These are phyloP conservation scores for Naegleria lovaniensis DNA, from an alignment of 208 protist genomes.

Conservation along the genomic window DNA sequence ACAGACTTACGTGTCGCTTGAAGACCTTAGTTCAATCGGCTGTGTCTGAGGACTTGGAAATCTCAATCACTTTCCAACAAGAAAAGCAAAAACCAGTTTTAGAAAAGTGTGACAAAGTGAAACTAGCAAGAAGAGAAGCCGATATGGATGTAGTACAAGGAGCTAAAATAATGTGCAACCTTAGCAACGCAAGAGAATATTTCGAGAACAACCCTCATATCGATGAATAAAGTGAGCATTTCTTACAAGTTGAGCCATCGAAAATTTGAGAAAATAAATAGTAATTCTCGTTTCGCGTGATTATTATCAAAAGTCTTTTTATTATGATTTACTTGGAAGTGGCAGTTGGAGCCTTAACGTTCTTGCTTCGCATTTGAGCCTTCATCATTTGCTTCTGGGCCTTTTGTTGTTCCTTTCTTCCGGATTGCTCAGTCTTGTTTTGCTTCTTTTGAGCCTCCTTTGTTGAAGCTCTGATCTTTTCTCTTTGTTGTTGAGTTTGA, in stretches of 20 bases:
- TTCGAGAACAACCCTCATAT: too few relatives aligned
- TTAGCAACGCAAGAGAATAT: neutral
- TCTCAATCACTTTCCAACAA: neutral
- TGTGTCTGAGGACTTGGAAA: too few relatives aligned
- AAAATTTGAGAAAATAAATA: too few relatives aligned
- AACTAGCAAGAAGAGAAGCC: neutral
- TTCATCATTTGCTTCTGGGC: neutral
- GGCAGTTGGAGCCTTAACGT: neutral
- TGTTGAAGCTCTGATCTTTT: neutral
- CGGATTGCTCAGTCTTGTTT: neutral
- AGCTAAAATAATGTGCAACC: neutral
- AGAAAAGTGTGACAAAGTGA: too few relatives aligned
- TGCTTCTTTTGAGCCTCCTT: neutral
- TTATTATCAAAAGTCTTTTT: too few relatives aligned
- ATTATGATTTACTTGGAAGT: neutral
- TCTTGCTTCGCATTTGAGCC: neutral
- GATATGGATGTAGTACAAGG: neutral
- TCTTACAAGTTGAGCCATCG: too few relatives aligned
- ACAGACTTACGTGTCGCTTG: neutral
- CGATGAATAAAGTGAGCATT: too few relatives aligned
- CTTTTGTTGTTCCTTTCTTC: constrained; percentile 5
- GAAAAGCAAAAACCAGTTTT: neutral
- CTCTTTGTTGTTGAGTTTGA: constrained; percentile 22
- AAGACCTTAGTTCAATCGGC: too few relatives aligned
- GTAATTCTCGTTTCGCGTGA: too few relatives aligned